phyloP scores from a whole-genome alignment of 768 basidiomycete species.

The Fomitopsis serialis region DNA sequence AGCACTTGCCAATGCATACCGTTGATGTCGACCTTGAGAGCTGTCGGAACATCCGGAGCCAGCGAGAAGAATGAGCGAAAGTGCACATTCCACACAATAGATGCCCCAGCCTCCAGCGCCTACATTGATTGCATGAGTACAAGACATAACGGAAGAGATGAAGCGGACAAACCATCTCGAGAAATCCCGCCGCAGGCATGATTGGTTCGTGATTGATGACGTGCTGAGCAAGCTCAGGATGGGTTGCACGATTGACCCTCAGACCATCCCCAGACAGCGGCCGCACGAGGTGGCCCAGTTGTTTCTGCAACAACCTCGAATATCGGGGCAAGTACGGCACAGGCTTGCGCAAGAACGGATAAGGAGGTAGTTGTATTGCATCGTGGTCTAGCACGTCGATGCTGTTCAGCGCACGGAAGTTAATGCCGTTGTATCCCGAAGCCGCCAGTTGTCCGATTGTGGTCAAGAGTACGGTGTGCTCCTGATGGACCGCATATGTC shows the following conservation, averaged over 20 bases:
- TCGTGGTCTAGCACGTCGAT: neutral
- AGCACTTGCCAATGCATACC: constrained; percentile 23
- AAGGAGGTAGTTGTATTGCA: constrained; percentile 8
- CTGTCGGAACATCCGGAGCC: constrained; percentile 13
- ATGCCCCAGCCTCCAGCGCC: constrained; percentile 31
- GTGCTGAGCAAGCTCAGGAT: constrained; percentile 38
- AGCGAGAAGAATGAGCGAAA: constrained; percentile 20
- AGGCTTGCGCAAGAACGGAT: constrained; percentile 27
- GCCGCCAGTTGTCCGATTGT: constrained; percentile 24
- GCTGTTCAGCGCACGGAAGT: constrained; percentile 27
- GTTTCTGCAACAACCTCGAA: constrained; percentile 13
- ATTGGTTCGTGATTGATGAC: constrained; percentile 40
- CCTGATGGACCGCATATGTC: constrained; percentile 19
- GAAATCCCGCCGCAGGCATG: constrained; percentile 40
- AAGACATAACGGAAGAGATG: neutral
- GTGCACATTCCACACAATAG: constrained; percentile 19
- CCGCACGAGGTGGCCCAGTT: constrained; percentile 22
- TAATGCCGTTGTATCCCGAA: constrained; percentile 25
- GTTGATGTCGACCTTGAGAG: constrained; percentile 14
- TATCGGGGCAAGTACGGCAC: constrained; percentile 17
- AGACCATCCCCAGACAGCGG: constrained; percentile 31
- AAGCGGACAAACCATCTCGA: constrained; percentile 28
- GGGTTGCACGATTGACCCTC: constrained; percentile 29
- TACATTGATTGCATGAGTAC: constrained; percentile 15
- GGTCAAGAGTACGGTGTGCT: constrained; percentile 20